Percentiles rank a stretch among this genome's conserved stretches.
Evolutionary conservation across 192 early-diverging fungal genomes (phyloP).

Genomic region (Backusella luteola): DNA sequence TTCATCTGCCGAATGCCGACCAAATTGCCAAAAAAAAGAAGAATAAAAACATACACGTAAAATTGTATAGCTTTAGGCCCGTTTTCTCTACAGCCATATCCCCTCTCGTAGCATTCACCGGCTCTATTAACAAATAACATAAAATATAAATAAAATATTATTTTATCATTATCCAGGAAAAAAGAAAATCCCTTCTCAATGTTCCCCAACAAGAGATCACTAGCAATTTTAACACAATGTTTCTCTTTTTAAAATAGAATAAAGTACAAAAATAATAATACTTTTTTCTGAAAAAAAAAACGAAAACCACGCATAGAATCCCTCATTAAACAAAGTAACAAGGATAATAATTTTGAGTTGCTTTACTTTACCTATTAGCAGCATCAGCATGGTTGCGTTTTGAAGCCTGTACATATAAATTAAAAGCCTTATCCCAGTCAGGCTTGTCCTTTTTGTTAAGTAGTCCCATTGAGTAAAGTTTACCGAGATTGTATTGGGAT

Average conservation of each 20-base stretch:
- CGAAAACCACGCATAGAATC: background rate
- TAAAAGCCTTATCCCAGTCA: constrained; percentile 64
- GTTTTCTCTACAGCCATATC: constrained; percentile 55
- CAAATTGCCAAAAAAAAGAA: background rate
- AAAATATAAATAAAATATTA: background rate
- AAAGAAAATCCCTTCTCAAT: background rate
- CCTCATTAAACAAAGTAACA: background rate
- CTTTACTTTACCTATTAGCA: constrained; percentile 39
- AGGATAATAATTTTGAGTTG: background rate
- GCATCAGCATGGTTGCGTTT: constrained; percentile 66
- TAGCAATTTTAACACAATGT: background rate
- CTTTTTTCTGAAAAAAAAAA: background rate
- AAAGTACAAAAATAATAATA: background rate
- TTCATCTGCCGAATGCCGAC: constrained; percentile 6
- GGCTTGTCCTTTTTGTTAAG: constrained; percentile 50
- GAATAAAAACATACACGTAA: constrained; percentile 49
- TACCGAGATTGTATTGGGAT: constrained; percentile 64
- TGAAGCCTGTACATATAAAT: constrained; percentile 62
- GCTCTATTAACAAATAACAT: constrained; percentile 29
- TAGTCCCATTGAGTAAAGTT: constrained; percentile 61
- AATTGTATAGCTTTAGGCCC: constrained; percentile 57
- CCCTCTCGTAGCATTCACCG: constrained; percentile 60
- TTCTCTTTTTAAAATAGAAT: background rate
- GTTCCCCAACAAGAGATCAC: background rate
- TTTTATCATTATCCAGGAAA: background rate